Evolutionary conservation across 352 stramenopile species (phyloP).

Genomic region (Blastocystis hominis): DNA sequence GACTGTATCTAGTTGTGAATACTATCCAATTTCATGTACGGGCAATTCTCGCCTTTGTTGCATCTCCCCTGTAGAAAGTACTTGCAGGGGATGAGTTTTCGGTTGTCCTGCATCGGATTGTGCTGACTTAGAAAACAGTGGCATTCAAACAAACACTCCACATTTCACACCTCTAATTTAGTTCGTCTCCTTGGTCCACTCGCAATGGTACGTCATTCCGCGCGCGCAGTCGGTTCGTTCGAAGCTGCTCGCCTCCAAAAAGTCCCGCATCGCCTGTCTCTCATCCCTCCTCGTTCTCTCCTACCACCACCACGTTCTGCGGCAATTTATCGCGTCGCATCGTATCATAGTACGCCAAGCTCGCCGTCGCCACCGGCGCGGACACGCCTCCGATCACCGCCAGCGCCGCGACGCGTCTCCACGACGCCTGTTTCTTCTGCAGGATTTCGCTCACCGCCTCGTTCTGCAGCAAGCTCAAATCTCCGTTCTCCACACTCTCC

Average conservation of each 20-base stretch:
- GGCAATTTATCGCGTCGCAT: constrained; percentile 85
- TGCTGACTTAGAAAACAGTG: too few relatives aligned
- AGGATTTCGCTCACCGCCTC: background rate
- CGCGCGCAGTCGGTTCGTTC: background rate
- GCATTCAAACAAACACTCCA: too few relatives aligned
- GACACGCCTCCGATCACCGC: constrained; percentile 84
- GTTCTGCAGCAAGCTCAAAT: background rate
- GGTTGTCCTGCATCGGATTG: too few relatives aligned
- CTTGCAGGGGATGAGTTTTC: too few relatives aligned
- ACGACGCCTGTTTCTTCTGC: constrained; percentile 81
- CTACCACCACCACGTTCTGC: constrained; percentile 86
- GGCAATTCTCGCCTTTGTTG: too few relatives aligned
- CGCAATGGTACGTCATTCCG: constrained; percentile 29
- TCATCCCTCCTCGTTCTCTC: background rate
- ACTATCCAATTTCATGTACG: too few relatives aligned
- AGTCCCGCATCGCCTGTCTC: background rate
- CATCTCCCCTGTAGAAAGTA: too few relatives aligned
- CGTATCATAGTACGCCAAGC: constrained; percentile 91
- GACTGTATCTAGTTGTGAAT: too few relatives aligned
- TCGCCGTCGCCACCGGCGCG: constrained; percentile 76
- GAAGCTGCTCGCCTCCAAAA: background rate
- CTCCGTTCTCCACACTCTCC: background rate
- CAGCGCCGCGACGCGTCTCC: constrained; percentile 87
- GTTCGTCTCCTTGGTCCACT: constrained; percentile 30
- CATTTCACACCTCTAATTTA: too few relatives aligned